Conservation (phyloP, 768 basidiomycete genomes). For the Zangia roseola region DNA sequence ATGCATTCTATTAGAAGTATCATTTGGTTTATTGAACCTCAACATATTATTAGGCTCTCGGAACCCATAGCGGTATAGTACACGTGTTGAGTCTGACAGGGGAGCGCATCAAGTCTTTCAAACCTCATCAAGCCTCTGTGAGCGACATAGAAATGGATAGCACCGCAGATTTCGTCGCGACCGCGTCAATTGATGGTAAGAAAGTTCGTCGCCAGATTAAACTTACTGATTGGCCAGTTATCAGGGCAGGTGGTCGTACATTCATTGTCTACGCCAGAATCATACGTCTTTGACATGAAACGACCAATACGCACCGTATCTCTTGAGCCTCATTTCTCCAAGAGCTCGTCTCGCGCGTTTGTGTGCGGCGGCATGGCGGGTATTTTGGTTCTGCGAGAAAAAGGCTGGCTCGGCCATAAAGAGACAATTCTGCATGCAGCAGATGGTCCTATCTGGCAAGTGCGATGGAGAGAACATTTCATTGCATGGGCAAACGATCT, state of each 20-base stretch:
- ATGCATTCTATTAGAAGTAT: conserved; percentile 5
- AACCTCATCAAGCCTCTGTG: conserved; percentile 86
- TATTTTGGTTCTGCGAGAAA: conserved; percentile 82
- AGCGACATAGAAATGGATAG: conserved; percentile 82
- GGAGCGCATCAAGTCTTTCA: conserved; percentile 82
- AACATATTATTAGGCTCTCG: conserved; percentile 62
- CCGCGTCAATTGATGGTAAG: conserved; percentile 91
- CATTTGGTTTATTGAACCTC: background rate
- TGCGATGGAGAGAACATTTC: conserved; percentile 79
- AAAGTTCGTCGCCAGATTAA: conserved; percentile 41
- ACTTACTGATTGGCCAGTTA: conserved; percentile 39
- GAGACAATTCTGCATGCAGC: conserved; percentile 78
- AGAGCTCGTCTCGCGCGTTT: conserved; percentile 71
- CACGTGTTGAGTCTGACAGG: conserved; percentile 82
- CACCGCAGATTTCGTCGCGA: conserved; percentile 86
- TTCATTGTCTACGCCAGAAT: conserved; percentile 74
- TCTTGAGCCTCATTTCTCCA: conserved; percentile 87
- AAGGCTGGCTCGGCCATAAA: conserved; percentile 95
- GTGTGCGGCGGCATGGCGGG: conserved; percentile 94
- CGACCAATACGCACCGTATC: conserved; percentile 89
- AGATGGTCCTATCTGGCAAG: conserved; percentile 94
- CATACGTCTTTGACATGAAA: conserved; percentile 86
- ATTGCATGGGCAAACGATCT: conserved; percentile 97
- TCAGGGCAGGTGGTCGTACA: conserved; percentile 90
- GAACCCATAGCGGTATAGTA: conserved; percentile 91